Base-by-base conservation (phyloP, 2,329 filamentous ascomycete genomes). In the Hymenoscyphus occultus region DNA sequence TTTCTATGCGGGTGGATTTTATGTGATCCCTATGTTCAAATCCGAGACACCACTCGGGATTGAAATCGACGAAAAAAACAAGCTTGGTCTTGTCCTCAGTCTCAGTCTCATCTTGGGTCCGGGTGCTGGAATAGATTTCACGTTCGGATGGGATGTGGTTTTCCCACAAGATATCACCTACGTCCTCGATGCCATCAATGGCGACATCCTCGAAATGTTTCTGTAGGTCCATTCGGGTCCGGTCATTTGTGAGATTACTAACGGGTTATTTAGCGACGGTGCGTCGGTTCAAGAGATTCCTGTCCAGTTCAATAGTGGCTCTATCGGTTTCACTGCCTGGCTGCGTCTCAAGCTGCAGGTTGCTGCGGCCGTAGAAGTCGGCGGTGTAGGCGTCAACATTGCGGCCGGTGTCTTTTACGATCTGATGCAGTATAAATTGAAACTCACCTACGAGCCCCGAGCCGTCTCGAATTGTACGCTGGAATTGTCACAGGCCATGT, bases 401-500 rank as follows among this genome's bases (percentile, higher is more conserved):
- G 65, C 68, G 57, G 42, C 66, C 14, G 64, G 67, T 22, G 60
- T 65, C 28, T 69, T 65, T 56, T 63, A 65, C 14, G 66, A 69
- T 40, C 66, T 64, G 3, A 60, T 68, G 56, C 59, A 63, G 28
- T 68, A 67, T 40, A 62, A 65, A 42, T 65, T 65, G 19, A 65
- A 65, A 32, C 45, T 69, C 35, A 56, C 45, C 28, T 59, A 61
- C 22, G 28, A 63, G n/a, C 59, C 68, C 39, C 7, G 7, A 22
- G 22, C n/a, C 10, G n/a, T n/a, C 9, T n/a, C 45, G 3, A 51
- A 22, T 5, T 70, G 64, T n/a, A 28, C 54, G 1, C 19, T 67
- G 5, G 63, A 42, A n/a, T 61, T 68, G 48, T 67, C 42, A 4
- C 56, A 69, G 60, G 45, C 48, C 31, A 62, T 69, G 22, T 63